Base-by-base conservation (phyloP, 345 rosid species). In the Lepidium sativum region DNA sequence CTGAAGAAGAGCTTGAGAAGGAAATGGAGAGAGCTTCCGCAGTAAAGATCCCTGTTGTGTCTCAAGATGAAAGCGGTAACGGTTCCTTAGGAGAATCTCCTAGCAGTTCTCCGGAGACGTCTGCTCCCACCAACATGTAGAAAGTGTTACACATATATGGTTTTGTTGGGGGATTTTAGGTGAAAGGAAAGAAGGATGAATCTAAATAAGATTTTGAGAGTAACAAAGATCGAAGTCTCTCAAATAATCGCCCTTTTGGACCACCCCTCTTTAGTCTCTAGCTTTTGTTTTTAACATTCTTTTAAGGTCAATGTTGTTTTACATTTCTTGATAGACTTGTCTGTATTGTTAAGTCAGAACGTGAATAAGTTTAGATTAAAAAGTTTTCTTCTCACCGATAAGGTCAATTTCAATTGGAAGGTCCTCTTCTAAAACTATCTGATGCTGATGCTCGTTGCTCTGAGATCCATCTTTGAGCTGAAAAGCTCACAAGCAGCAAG, bases 1-100 rank as follows among this genome's bases (percentile, higher is more conserved):
- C 6, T 12, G 98, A 89, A 81, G 97, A 92, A 77, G 98, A 92
- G 77, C 88, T 89, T 0, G 97, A 92, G 83, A 89, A 87, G 79
- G 87, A 89, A 81, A 80, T 92, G 91, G 98, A 89, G 73, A 82
- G 88, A 74, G 91, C 89, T 11, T 77, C 83, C 10, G 41, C 71
- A 2, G 82, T 89, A 11, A 89, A 85, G 82, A 79, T 92, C 43
- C 88, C 91, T 1, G 78, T 87, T 1, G 78, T 84, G 52, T 80
- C 94, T 4, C 71, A 75, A 68, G 79, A 74, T 0, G 87, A 84
- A 62, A 41, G 65, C 7, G 81, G 77, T 7, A 87, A 84, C 5
- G 88, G 83, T 61, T 63, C 74, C 6, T 9, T 70, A 5, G 74
- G 49, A 42, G 74, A 61, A 43, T 52, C 75, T 34, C 2, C 41